phyloP scores from a whole-genome alignment of 2,329 filamentous ascomycete species.

The Ascochyta viciae-villosae region DNA sequence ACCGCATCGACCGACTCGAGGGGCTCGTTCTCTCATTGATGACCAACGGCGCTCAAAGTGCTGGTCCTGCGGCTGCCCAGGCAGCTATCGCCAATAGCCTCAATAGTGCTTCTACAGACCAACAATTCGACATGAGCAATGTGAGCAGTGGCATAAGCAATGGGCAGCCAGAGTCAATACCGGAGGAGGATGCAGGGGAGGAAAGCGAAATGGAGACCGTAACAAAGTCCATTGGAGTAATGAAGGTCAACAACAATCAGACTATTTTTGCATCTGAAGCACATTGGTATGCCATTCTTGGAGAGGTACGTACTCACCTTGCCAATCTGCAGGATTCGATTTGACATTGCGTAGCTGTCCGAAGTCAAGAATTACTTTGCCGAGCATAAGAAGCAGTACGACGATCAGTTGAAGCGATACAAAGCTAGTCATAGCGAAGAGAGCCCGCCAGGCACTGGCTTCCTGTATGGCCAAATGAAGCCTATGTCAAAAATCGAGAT shows the following conservation, averaged over 20 bases:
- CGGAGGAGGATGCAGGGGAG: slow-evolving; percentile 60
- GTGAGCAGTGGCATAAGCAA: slow-evolving; percentile 64
- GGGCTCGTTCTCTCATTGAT: slow-evolving; percentile 90
- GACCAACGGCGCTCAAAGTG: slow-evolving; percentile 78
- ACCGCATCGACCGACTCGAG: slow-evolving; percentile 94
- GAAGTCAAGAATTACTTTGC: slow-evolving; percentile 93
- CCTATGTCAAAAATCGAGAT: slow-evolving; percentile 78
- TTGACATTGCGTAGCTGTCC: slow-evolving; percentile 65
- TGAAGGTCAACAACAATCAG: slow-evolving; percentile 60
- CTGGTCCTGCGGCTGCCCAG: slow-evolving; percentile 65
- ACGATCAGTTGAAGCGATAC: slow-evolving; percentile 80
- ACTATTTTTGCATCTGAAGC: slow-evolving; percentile 59
- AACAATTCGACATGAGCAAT: slow-evolving; percentile 59
- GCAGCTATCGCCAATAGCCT: slow-evolving; percentile 61
- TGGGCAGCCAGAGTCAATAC: slow-evolving; percentile 62
- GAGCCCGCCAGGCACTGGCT: slow-evolving; percentile 70
- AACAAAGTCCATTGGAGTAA: slow-evolving; percentile 59
- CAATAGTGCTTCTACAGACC: slow-evolving; percentile 49
- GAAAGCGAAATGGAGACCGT: slow-evolving; percentile 69
- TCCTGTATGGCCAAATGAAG: slow-evolving; percentile 76
- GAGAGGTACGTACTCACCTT: slow-evolving; percentile 50
- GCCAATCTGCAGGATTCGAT: not conserved
- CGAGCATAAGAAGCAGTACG: slow-evolving; percentile 86
- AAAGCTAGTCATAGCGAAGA: slow-evolving; percentile 68
- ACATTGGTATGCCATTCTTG: slow-evolving; percentile 61